These are phyloP conservation scores for Colletotrichum karsti DNA, from an alignment of 2,329 filamentous ascomycete species.

Conservation along the genomic window DNA sequence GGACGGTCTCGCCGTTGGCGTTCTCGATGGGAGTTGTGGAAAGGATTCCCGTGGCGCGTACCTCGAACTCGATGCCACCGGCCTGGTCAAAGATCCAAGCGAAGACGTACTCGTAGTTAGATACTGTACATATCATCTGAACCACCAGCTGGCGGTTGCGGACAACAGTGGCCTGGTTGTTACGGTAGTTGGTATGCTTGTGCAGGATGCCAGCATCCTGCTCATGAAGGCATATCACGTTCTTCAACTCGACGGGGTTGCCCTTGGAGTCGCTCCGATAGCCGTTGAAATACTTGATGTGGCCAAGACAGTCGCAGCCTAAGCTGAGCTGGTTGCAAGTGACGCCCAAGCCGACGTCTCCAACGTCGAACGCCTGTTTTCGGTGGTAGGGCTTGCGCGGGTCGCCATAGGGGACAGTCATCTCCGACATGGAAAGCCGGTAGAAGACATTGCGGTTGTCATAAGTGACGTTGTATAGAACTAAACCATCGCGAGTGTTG, in stretches of 20 bases:
- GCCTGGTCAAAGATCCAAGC: slow-evolving; percentile 60
- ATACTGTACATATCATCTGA: slow-evolving; percentile 71
- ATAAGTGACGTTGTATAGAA: slow-evolving; percentile 74
- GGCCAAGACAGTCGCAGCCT: slow-evolving; percentile 74
- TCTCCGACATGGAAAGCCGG: slow-evolving; percentile 72
- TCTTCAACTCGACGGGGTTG: slow-evolving; percentile 39
- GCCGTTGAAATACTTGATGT: slow-evolving; percentile 56
- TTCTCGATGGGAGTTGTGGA: slow-evolving; percentile 52
- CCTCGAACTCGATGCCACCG: slow-evolving; percentile 46
- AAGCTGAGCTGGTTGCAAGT: slow-evolving; percentile 72
- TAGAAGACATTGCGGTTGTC: slow-evolving; percentile 73
- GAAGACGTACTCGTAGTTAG: slow-evolving; percentile 69
- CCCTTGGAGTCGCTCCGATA: slow-evolving; percentile 40
- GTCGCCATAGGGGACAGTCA: slow-evolving; percentile 76
- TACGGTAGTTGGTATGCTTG: slow-evolving; percentile 72
- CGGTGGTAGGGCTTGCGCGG: slow-evolving; percentile 69
- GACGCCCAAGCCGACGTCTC: slow-evolving; percentile 71
- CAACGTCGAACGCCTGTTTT: slow-evolving; percentile 78
- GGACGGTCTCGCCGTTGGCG: slow-evolving; percentile 57
- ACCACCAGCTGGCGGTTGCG: slow-evolving; percentile 68
- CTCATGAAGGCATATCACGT: slow-evolving; percentile 49
- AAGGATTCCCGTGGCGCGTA: slow-evolving; percentile 52
- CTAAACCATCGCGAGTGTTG: slow-evolving; percentile 74
- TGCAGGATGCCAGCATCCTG: slow-evolving; percentile 65
- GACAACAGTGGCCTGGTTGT: slow-evolving; percentile 64